Evolutionary conservation across 129 eudicot genomes (phyloP), one percentile per base, ranked within the genome.

Genomic region (Glebionis coronaria): DNA sequence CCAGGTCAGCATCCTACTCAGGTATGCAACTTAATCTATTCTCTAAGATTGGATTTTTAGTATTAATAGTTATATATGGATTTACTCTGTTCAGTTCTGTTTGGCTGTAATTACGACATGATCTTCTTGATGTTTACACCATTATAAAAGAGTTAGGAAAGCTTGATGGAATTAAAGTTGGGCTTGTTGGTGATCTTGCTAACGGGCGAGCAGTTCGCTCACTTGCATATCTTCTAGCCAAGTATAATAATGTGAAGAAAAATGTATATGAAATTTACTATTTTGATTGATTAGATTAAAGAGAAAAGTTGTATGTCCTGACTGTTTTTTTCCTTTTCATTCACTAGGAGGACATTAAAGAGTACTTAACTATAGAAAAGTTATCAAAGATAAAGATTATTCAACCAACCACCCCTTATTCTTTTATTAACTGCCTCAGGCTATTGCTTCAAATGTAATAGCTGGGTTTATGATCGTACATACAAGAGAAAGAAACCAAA

Each of bases 1-100:
- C n/a, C n/a, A n/a, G n/a, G n/a, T 19, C 95, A 93, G 80, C 99
- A 93, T 78, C 99, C 99, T 55, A 86, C 97, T 62, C 97, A 91
- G 82, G 96, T 86, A 67, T 67, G 1, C 58, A 21, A 18, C 14
- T 31, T 44, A 10, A 3, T 40, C 16, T 12, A 9, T 42, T 61
- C 47, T 9, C 40, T 44, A 40, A 40, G 18, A 63, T 63, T 14
- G 14, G 21, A 1, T 21, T 44, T 45, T 21, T 44, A 64, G 56
- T 45, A 63, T 63, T 12, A 21, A 64, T 64, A 49, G 42, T 35
- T 35, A 9, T 0, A 44, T 45, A 27, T 12, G 57, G 70, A 47
- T 28, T 47, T 25, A 14, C 56, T 14, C 0, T 16, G 60, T 21
- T 21, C 0, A 4, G 60, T 55, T 54, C 69, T 64, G 56, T 27